phyloP scores from a whole-genome alignment of 2,329 filamentous ascomycete species.

The Apiospora rasikravindrae region DNA sequence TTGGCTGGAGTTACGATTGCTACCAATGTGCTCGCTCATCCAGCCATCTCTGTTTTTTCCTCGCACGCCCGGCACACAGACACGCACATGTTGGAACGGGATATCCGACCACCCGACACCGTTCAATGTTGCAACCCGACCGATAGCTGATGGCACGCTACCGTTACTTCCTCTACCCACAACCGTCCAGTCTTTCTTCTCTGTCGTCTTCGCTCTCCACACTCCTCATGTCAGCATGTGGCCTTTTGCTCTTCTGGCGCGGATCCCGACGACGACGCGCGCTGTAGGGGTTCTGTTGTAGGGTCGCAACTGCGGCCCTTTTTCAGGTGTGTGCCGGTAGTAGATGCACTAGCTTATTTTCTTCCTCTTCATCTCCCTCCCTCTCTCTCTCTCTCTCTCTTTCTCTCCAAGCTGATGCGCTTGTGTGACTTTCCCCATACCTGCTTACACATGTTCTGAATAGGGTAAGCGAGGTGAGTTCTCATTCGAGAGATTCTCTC shows the following conservation, averaged over 20 bases:
- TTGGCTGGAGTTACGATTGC: neutral
- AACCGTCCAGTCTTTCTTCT: neutral
- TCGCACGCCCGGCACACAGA: neutral
- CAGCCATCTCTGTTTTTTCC: neutral
- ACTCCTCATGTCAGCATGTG: neutral
- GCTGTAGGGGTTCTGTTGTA: neutral
- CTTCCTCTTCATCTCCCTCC: neutral
- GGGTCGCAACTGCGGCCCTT: slow-evolving; percentile 4
- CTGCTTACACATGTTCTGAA: neutral
- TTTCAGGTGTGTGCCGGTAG: slow-evolving; percentile 11
- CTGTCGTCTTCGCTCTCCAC: neutral
- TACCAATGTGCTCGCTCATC: neutral
- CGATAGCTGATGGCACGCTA: neutral
- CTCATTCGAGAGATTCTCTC: neutral
- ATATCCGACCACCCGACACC: neutral
- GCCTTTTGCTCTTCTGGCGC: neutral
- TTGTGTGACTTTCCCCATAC: neutral
- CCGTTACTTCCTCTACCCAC: neutral
- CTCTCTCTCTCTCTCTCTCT: neutral
- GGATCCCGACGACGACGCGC: neutral
- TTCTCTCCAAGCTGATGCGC: neutral
- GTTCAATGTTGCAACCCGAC: slow-evolving; percentile 6
- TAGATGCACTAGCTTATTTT: neutral
- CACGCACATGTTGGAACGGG: neutral
- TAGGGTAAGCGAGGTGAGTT: neutral